Conservation (phyloP, 371 early-diverging fungal genomes). For the Synchytrium microbalum region DNA sequence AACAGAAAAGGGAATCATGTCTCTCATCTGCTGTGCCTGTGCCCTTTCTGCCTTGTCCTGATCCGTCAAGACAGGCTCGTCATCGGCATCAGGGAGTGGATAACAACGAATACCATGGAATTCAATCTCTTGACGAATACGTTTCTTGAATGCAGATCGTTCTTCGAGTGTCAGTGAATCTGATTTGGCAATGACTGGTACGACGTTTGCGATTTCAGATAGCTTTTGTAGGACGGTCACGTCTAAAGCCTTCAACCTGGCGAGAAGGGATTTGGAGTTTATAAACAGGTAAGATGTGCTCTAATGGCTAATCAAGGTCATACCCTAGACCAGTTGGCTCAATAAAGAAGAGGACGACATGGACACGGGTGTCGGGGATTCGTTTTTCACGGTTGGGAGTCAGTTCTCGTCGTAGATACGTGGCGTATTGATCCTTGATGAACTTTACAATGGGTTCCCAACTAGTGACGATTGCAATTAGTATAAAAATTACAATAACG, state of each 20-base stretch:
- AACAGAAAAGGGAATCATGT: conserved; percentile 48
- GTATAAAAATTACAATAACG: not conserved
- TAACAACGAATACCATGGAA: conserved; percentile 86
- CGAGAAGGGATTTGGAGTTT: too few relatives aligned
- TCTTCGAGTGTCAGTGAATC: conserved; percentile 86
- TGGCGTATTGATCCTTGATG: conserved; percentile 92
- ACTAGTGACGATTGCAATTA: conserved; percentile 13
- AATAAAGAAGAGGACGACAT: conserved; percentile 79
- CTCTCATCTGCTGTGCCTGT: conserved; percentile 15
- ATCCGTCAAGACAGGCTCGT: conserved; percentile 21
- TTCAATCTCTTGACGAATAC: conserved; percentile 72
- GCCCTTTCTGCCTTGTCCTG: conserved; percentile 21
- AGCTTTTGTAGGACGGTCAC: conserved; percentile 77
- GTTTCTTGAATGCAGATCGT: conserved; percentile 70
- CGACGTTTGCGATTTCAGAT: conserved; percentile 72
- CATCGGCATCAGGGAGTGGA: conserved; percentile 56
- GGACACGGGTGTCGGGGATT: conserved; percentile 76
- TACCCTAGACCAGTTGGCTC: conserved; percentile 78
- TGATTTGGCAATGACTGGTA: conserved; percentile 91
- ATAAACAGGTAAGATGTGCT: too few relatives aligned
- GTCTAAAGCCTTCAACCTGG: conserved; percentile 69
- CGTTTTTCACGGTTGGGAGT: conserved; percentile 45
- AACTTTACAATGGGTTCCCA: conserved; percentile 95
- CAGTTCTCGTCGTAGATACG: conserved; percentile 77
- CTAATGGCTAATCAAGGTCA: conserved; percentile 10